phyloP scores from a whole-genome alignment of 495 filamentous ascomycete species.

The Aspergillus sclerotioniger region DNA sequence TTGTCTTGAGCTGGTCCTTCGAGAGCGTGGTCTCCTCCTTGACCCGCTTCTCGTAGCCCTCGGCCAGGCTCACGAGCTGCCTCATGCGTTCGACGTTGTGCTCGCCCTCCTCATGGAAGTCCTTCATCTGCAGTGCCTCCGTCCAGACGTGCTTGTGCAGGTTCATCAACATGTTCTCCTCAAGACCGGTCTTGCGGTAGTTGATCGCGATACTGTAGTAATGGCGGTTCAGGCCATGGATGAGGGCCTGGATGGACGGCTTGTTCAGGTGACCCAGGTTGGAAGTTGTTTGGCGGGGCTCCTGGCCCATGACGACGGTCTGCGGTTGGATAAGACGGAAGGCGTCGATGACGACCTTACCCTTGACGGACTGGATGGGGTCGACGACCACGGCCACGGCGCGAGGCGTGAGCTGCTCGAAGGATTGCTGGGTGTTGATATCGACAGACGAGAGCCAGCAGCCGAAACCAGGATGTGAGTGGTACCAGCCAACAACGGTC shows the following conservation, averaged over 20 bases:
- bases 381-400: conserved; percentile 97
- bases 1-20: conserved; percentile 96
- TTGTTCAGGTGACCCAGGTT: conserved; percentile 98
- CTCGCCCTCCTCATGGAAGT: conserved; percentile 81
- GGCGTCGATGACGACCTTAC: conserved; percentile 98
- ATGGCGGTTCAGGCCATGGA: conserved; percentile 95
- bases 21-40: conserved; percentile 97
- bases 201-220: conserved; percentile 99
- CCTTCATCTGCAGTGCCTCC: conserved; percentile 93
- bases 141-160: conserved; percentile 99
- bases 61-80: conserved; percentile 82
- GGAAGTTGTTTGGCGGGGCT: conserved; percentile 96
- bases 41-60: conserved; percentile 97
- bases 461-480: conserved; percentile 97
- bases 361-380: conserved; percentile 98
- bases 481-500: conserved; percentile 98
- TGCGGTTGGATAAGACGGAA: conserved; percentile 99
- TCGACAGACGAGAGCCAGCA: conserved; percentile 99
- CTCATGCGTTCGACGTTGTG: conserved; percentile 83
- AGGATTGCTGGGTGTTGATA: conserved; percentile 99
- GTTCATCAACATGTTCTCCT: conserved; percentile 99
- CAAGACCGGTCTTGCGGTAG: conserved; percentile 94
- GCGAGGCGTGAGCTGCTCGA: conserved; percentile 94
- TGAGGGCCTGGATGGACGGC: conserved; percentile 97
- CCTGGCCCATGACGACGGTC: conserved; percentile 96